Base-by-base conservation (phyloP, 352 stramenopile species). In the Pythium grandisporangium region DNA sequence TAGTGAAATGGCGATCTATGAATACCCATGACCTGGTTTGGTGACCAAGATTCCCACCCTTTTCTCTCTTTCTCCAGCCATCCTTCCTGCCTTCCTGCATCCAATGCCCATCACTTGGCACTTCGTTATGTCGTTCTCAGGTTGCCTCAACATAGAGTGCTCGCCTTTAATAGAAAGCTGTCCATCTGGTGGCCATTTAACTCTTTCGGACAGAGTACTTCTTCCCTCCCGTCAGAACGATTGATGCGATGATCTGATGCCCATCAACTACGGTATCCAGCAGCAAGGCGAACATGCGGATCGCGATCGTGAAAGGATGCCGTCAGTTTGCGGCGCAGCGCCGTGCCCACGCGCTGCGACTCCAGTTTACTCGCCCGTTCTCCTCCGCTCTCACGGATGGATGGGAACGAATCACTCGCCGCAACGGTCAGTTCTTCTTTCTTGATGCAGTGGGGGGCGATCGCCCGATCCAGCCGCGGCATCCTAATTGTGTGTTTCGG, bases 331-430 rank as follows among this genome's bases (percentile, higher is more conserved):
- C 32, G 6, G 51, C 35, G 32, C 26, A 45, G 24, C 21, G 32
- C 21, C 11, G 16, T 10, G 12, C 1, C 20, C 2, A 24, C 12
- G 4, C 13, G 20, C 14, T 7, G 11, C 33, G 33, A 20, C 33
- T 13, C 11, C 7, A 20, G 36, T 27, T 13, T 6, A 11, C 22
- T 12, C 40, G 40, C 10, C 14, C n/a, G 23, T 52, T 71, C 21
- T 78, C 62, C 2, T 59, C 55, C 1, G 45, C 42, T 2, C 38
- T 84, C 21, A 65, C 70, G 13, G 63, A 70, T 6, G 73, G 67
- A 2, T 86, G 73, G 70, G 73, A 86, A 49, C 38, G 44, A 29
- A 69, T 86, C 42, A 74, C 45, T 33, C 68, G 73, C 29, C 66
- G 53, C 40, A 86, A 83, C 27, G 70, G 73, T 86, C 24, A 26